A percentile compares a stretch with the other conserved stretches of the same genome.
These are phyloP conservation scores for Sarocladiaceae sp. DNA, from an alignment of 2,329 filamentous ascomycete species.

Conservation along the genomic window DNA sequence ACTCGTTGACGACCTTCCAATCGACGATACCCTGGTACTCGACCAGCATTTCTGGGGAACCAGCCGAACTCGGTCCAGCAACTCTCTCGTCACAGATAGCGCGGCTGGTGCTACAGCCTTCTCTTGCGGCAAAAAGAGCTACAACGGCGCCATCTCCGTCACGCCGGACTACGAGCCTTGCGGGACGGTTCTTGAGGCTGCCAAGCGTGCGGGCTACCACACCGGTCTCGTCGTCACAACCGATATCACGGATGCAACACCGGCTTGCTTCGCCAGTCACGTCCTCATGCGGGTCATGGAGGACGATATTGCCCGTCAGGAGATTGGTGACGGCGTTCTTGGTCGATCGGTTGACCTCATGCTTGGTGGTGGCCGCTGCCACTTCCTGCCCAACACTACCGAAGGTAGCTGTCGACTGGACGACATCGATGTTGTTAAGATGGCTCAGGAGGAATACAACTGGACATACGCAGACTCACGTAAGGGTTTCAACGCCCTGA, in stretches of 20 bases:
- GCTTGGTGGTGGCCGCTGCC: constrained; percentile 87
- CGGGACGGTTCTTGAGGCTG: constrained; percentile 88
- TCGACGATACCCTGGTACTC: constrained; percentile 70
- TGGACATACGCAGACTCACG: constrained; percentile 76
- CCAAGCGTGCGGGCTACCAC: constrained; percentile 84
- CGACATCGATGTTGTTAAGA: constrained; percentile 65
- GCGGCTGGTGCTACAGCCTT: constrained; percentile 98
- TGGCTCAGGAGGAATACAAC: constrained; percentile 70
- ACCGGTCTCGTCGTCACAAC: constrained; percentile 96
- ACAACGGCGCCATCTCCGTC: constrained; percentile 93
- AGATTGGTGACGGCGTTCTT: constrained; percentile 82
- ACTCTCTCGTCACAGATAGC: constrained; percentile 86
- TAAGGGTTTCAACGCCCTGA: constrained; percentile 69
- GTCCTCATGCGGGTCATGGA: constrained; percentile 50
- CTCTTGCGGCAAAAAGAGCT: constrained; percentile 87
- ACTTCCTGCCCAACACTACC: constrained; percentile 82
- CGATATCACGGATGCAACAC: constrained; percentile 90
- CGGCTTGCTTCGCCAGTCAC: constrained; percentile 77
- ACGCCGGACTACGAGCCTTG: constrained; percentile 82
- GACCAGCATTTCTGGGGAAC: constrained; percentile 89
- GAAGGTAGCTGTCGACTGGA: constrained; percentile 79
- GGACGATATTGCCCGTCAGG: constrained; percentile 87
- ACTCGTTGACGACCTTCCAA: constrained; percentile 66
- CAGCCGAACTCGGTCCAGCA: constrained; percentile 79
- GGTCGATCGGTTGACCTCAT: constrained; percentile 88